Base-by-base conservation (phyloP, 2,329 filamentous ascomycete genomes). In the Claviceps sorghi region DNA sequence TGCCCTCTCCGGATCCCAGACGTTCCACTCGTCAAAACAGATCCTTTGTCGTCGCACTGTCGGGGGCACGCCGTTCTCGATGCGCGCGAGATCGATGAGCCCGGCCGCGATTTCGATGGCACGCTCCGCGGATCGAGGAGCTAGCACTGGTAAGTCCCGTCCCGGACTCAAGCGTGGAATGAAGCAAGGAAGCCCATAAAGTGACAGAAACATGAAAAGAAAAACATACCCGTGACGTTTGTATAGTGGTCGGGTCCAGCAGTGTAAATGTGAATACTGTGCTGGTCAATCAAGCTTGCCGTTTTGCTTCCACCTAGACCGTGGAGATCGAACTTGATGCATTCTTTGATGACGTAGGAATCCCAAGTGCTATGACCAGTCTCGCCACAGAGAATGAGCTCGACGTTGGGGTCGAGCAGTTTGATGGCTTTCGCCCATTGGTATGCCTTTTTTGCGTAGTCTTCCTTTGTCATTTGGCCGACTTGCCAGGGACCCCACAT, bases 21-120 rank as follows among this genome's bases (percentile, higher is more conserved):
- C 45, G 45, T 48, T 48, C 45, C 45, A 48, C 19, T 48, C 45
- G 45, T 48, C 45, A 10, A 48, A 48, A 36, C 45, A 48, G 45
- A 48, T 48, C 4, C 32, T 48, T 17, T 48, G 45, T 48, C 45
- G 30, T 4, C 11, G 45, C 19, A 36, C 45, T 6, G 45, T 48
- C 30, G 45, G 45, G 3, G 45, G 45, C 2, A 48, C 45, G 21
- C 32, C 32, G 13, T 48, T 48, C 32, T 48, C 45, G 13, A 48
- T 48, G 19, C 45, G 45, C 10, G 45, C 45, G 45, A 48, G 45
- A 22, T 48, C 45, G 9, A 48, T 48, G 11, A 48, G 45, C 30
- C 45, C 45, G 2, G 45, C 30, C 32, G 45, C 17, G 13, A 48
- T 48, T 22, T 48, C 45, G 19, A 48, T 48, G 45, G 45, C 45